Percentiles rank a stretch among this genome's conserved stretches.
phyloP scores from a whole-genome alignment of 2,329 filamentous ascomycete species.

The Pseudogymnoascus sp. region DNA sequence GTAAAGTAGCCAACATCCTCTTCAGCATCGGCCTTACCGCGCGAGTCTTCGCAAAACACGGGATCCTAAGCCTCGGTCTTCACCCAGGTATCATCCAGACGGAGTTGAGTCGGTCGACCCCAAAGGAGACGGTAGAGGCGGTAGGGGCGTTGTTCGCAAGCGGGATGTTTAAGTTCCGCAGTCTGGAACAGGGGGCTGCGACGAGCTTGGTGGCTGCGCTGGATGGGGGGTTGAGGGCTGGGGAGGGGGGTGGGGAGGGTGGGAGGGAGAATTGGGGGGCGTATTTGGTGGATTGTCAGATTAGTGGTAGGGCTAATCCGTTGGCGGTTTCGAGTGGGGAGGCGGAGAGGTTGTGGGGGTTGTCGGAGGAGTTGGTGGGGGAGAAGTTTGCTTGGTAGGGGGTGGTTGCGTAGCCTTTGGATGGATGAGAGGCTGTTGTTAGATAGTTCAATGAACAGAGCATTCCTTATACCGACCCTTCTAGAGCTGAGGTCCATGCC shows the following conservation, averaged over 20 bases:
- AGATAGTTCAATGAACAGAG: not conserved
- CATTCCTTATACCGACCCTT: not conserved
- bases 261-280: slow-evolving; percentile 29
- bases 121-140: slow-evolving; percentile 24
- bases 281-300: slow-evolving; percentile 28
- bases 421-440: not conserved
- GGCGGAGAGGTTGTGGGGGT: slow-evolving; percentile 38
- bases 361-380: slow-evolving; percentile 40
- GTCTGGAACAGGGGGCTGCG: slow-evolving; percentile 21
- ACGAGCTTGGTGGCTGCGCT: slow-evolving; percentile 34
- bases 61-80: not conserved
- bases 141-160: slow-evolving; percentile 6
- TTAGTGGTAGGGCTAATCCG: slow-evolving; percentile 22
- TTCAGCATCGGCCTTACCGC: slow-evolving; percentile 25
- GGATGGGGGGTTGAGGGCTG: slow-evolving; percentile 16
- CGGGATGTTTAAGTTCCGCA: slow-evolving; percentile 14
- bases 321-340: slow-evolving; percentile 23
- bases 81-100: slow-evolving; percentile 18
- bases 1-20: slow-evolving; percentile 31
- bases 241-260: no score
- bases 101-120: slow-evolving; percentile 24
- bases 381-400: slow-evolving; percentile 31
- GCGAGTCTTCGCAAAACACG: slow-evolving; percentile 20
- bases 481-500: not conserved
- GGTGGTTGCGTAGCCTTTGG: not conserved